Evolutionary conservation across 2,329 filamentous ascomycete genomes (phyloP), one percentile per base, ranked within the genome.

Genomic region (Fusarium keratoplasticum): DNA sequence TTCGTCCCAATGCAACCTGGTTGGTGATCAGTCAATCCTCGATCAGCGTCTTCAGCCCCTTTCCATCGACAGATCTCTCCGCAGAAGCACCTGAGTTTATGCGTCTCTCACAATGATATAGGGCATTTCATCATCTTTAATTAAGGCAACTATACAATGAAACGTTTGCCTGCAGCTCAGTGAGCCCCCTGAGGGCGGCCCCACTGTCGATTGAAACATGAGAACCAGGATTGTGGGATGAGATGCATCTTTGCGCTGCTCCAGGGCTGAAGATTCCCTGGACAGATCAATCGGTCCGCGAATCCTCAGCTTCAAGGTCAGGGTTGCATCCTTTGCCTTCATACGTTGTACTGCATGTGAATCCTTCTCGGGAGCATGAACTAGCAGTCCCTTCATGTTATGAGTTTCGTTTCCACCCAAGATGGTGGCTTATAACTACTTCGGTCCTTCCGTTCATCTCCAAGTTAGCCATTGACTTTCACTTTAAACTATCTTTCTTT

Each of bases 141-240:
- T 44, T 25, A 33, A 42, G 5, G 35, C 36, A 33, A 13, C 36
- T 42, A 29, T 25, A 29, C 27, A 20, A 35, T 47, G 25, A 61
- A 55, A 38, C 47, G 29, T 40, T 55, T 35, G 5, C 1, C 13
- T 22, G 29, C 9, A 31, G 6, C 47, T 31, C 10, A 13, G 11
- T 31, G 18, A 54, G 27, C 33, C 61, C 61, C 35, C 42, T 22
- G 31, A 31, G 18, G 22, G 22, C 25, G 5, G 33, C 47, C 33
- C 61, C 61, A 63, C 61, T 20, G 27, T 25, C 27, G 61, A 63
- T 63, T 33, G 61, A 63, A 57, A 63, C 61, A 63, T 31, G 2
- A 9, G 22, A 36, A 35, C 25, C 50, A 25, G 61, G 61, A 27
- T 42, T n/a, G 2, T 64, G 8, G 50, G 35, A 44, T 57, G 27